Base-by-base conservation (phyloP, 2,329 filamentous ascomycete species). In the Monilinia aucupariae region DNA sequence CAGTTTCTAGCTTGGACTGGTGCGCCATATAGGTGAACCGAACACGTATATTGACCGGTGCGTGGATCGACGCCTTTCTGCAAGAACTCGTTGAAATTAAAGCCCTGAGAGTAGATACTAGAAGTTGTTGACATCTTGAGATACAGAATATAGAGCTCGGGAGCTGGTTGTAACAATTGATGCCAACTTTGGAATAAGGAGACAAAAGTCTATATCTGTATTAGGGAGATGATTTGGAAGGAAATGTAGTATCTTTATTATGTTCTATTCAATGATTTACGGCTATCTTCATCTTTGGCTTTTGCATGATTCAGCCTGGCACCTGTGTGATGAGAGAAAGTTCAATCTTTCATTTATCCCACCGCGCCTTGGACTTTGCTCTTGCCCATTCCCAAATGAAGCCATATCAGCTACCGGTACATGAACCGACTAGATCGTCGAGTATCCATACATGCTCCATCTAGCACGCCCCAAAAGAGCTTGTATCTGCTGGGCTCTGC, bases 21-120 rank as follows among this genome's bases (percentile, higher is more conserved):
- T 53, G 37, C 25, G 45, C 54, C 59, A 34, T 61, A 61, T 0
- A 61, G 17, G 48, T 61, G 39, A 27, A 61, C 45, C 8, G 22
- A 34, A 37, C 59, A 61, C 13, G n/a, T 54, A 43, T 61, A 61
- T 54, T 61, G 59, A 37, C 59, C 59, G 3, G 59, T 53, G 4
- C 59, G 49, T 6, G 59, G 59, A 37, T 61, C 59, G 3, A 61
- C 59, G 9, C 59, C 59, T 39, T 61, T 61, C 25, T 61, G 59
- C 37, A 61, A 20, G 13, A 61, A 54, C 13, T 43, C 43, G 34
- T 25, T 37, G 10, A 54, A 61, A 52, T 61, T 61, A 27, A 61
- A 61, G 1, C 59, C 49, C 30, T 61, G 59, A 54, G 59, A 61
- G n/a, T 61, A 61, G 34, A 61, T 34, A 7, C 34, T 25, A 5